Conservation (phyloP, 768 basidiomycete species). For the Mycena alexandri region DNA sequence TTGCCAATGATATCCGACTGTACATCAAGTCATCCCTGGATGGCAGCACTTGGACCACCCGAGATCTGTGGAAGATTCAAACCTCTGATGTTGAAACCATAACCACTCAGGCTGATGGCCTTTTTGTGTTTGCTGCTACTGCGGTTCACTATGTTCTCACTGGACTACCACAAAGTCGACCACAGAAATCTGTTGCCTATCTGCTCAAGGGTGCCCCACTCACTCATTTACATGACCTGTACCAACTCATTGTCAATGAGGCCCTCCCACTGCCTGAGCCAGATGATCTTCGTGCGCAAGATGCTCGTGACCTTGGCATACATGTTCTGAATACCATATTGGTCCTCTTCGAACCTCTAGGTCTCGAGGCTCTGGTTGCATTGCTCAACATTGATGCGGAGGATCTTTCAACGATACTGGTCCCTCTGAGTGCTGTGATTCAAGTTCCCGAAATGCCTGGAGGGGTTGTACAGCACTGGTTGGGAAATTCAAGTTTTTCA, state of each 20-base stretch:
- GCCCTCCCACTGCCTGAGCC: not conserved
- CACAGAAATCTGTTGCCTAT: slow-evolving; percentile 6
- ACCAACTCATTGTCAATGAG: not conserved
- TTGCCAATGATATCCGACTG: not conserved
- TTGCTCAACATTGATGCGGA: not conserved
- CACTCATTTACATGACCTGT: not conserved
- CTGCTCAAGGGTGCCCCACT: slow-evolving; percentile 2
- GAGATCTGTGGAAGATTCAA: not conserved
- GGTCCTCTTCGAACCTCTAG: not conserved
- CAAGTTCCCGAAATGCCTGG: not conserved
- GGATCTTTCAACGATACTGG: not conserved
- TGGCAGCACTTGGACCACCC: slow-evolving; percentile 7
- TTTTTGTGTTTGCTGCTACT: slow-evolving; percentile 10
- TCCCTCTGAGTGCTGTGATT: slow-evolving; percentile 17
- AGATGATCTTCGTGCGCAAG: not conserved
- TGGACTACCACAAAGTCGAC: not conserved
- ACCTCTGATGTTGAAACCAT: not conserved
- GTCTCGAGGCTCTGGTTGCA: not conserved
- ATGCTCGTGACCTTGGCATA: not conserved
- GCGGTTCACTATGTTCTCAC: slow-evolving; percentile 5
- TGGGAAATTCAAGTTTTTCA: no score
- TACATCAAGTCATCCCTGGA: slow-evolving; percentile 5
- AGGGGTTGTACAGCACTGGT: no score
- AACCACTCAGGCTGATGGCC: not conserved
- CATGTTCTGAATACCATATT: not conserved